A percentile compares a stretch with the other conserved stretches of the same genome.
These are phyloP conservation scores for Epichloe bromicola DNA, from an alignment of 2,329 filamentous ascomycete genomes.

Conservation along the genomic window DNA sequence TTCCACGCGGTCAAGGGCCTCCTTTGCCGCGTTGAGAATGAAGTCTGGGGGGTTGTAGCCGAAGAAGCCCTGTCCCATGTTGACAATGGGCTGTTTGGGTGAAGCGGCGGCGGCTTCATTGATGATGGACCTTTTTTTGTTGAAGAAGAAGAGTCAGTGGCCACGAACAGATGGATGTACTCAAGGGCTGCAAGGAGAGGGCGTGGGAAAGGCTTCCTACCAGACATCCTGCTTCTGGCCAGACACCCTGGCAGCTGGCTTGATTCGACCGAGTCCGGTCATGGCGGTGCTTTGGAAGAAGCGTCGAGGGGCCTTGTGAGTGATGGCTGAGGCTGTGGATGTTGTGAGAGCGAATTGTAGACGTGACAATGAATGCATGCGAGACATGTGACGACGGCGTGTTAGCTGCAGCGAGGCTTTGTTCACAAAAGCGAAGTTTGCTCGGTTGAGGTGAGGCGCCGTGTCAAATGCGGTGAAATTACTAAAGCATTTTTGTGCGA, in stretches of 20 bases:
- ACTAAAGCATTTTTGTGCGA: too few relatives aligned
- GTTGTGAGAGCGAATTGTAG: background rate
- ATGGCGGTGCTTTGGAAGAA: slow-evolving; percentile 20
- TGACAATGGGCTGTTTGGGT: slow-evolving; percentile 50
- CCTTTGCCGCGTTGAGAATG: slow-evolving; percentile 81
- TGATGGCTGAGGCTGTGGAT: background rate
- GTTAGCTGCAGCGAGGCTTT: background rate
- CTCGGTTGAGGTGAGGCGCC: too few relatives aligned
- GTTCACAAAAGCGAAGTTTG: too few relatives aligned
- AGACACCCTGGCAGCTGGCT: slow-evolving; percentile 36
- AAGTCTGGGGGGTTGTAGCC: slow-evolving; percentile 95
- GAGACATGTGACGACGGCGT: background rate
- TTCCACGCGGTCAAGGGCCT: slow-evolving; percentile 78
- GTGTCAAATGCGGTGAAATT: too few relatives aligned
- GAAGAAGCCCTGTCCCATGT: slow-evolving; percentile 59
- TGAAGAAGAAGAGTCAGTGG: background rate
- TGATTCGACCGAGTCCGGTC: slow-evolving; percentile 31
- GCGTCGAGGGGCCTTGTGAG: background rate
- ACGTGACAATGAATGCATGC: background rate
- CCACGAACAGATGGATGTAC: background rate
- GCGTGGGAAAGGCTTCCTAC: slow-evolving; percentile 15
- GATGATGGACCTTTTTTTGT: slow-evolving; percentile 42
- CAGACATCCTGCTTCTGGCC: slow-evolving; percentile 40
- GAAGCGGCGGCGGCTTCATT: slow-evolving; percentile 53
- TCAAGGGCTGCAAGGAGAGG: background rate